Evolutionary conservation across 2,329 filamentous ascomycete species (phyloP).

Genomic region (Zasmidium citrigriseum): DNA sequence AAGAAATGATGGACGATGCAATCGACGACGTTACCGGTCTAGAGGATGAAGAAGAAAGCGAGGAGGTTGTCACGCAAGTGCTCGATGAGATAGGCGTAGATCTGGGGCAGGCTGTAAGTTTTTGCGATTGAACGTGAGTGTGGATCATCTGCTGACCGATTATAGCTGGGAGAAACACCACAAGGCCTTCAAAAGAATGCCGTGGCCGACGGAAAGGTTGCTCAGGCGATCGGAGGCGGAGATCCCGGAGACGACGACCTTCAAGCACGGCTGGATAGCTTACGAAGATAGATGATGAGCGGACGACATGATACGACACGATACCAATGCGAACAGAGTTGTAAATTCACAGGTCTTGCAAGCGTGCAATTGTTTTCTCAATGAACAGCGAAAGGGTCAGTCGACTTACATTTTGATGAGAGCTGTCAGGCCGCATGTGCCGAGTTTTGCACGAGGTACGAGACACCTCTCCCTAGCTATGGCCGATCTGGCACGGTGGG

Average conservation of each 20-base stretch:
- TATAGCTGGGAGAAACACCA: constrained; percentile 86
- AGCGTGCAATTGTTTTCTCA: too few relatives aligned
- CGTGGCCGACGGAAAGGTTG: constrained; percentile 74
- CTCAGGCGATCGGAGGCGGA: constrained; percentile 79
- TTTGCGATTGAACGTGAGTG: background rate
- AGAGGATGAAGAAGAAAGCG: constrained; percentile 88
- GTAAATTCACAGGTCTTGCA: background rate
- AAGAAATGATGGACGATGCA: constrained; percentile 99
- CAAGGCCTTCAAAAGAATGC: constrained; percentile 74
- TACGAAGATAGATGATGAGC: constrained; percentile 45
- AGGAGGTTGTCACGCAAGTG: constrained; percentile 95
- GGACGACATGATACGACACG: background rate
- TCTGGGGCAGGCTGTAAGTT: constrained; percentile 79
- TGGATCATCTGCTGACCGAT: constrained; percentile 10
- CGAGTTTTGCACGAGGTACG: too few relatives aligned
- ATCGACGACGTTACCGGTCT: constrained; percentile 96
- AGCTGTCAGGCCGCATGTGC: too few relatives aligned
- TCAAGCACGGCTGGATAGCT: constrained; percentile 87
- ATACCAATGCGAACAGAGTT: constrained; percentile 3
- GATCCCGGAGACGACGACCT: constrained; percentile 78
- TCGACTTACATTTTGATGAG: too few relatives aligned
- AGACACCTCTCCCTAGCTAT: too few relatives aligned
- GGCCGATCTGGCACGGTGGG: too few relatives aligned
- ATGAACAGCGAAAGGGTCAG: too few relatives aligned
- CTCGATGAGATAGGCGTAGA: constrained; percentile 96